Evolutionary conservation across 768 basidiomycete species (phyloP), one percentile per base, ranked within the genome.

Genomic region (Tricholoma saponaceum): DNA sequence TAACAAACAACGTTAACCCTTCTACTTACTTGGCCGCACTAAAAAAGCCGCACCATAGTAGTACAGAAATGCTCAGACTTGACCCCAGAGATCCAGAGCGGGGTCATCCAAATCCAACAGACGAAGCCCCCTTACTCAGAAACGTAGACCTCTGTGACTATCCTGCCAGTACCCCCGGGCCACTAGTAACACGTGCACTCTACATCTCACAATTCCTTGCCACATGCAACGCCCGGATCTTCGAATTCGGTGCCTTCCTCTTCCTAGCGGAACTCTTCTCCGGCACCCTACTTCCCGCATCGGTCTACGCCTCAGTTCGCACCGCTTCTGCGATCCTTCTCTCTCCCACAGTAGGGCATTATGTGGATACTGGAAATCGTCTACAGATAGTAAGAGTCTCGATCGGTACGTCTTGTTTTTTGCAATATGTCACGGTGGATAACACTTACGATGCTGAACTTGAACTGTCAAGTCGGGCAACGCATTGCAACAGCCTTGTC

Each of bases 221-320:
- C 1, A 69, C 68, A 13, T 71, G 70, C 70, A 71, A 70, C 49
- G 62, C 68, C 23, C 63, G 69, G 5, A 49, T 65, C 13, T 71
- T 70, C 52, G 68, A 71, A 56, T 71, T 70, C 46, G 69, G 65
- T 14, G 64, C 69, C 3, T 61, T 70, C 6, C 54, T 69, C 10
- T 69, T 66, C 54, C 60, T 67, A 9, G 67, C 65, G 13, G 59
- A 60, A 2, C 60, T 66, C 25, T 69, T 64, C 43, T 54, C 64
- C 18, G 64, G 65, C 18, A 70, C 66, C 23, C 62, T 71, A 7
- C 49, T 70, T 10, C 68, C 65, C 2, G 60, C 64, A 9, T 71
- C 70, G 1, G 52, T 63, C n/a, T 70, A 70, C 50, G 68, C 69
- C 12, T 56, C 70, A 10, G 47, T 63, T 14, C 60, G 68, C 28